These are phyloP conservation scores for Penicillium pulvis DNA, from an alignment of 495 filamentous ascomycete species.

Conservation along the genomic window DNA sequence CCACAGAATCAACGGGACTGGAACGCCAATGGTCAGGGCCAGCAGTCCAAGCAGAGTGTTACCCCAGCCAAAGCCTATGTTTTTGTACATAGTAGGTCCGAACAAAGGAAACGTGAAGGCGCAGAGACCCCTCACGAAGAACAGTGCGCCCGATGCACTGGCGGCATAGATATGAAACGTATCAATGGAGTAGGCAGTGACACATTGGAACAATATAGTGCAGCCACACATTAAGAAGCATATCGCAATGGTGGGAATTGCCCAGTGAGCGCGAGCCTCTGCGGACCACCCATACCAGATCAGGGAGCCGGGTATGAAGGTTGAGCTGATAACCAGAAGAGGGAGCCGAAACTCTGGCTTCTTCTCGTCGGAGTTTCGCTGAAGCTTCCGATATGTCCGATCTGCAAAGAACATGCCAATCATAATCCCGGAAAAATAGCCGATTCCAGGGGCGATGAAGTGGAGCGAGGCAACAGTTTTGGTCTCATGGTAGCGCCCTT, in stretches of 20 bases:
- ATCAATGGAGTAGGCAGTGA: constrained; percentile 62
- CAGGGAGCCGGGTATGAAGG: constrained; percentile 24
- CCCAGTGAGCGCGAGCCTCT: constrained; percentile 45
- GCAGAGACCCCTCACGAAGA: constrained; percentile 37
- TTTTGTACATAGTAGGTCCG: constrained; percentile 31
- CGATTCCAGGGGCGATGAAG: constrained; percentile 52
- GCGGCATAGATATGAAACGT: constrained; percentile 54
- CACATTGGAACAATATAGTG: constrained; percentile 55
- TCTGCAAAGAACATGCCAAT: constrained; percentile 43
- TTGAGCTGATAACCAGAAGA: constrained; percentile 11
- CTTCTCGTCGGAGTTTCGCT: neutral
- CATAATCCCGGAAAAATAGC: constrained; percentile 57
- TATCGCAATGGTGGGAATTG: constrained; percentile 55
- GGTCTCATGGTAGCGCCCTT: constrained; percentile 46
- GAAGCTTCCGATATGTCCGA: constrained; percentile 22
- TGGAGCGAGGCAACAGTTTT: constrained; percentile 40
- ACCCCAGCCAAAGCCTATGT: constrained; percentile 49
- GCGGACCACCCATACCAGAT: constrained; percentile 54
- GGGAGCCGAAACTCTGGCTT: constrained; percentile 28
- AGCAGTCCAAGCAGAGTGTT: constrained; percentile 48
- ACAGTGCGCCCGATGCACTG: constrained; percentile 52
- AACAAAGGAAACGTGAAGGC: constrained; percentile 47
- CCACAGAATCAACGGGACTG: constrained; percentile 38
- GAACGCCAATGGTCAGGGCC: constrained; percentile 29
- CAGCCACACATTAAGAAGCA: constrained; percentile 52